Percentiles rank a stretch among this genome's conserved stretches.
These are phyloP conservation scores for Graphilbum fragrans DNA, from an alignment of 2,329 filamentous ascomycete genomes.

Conservation along the genomic window DNA sequence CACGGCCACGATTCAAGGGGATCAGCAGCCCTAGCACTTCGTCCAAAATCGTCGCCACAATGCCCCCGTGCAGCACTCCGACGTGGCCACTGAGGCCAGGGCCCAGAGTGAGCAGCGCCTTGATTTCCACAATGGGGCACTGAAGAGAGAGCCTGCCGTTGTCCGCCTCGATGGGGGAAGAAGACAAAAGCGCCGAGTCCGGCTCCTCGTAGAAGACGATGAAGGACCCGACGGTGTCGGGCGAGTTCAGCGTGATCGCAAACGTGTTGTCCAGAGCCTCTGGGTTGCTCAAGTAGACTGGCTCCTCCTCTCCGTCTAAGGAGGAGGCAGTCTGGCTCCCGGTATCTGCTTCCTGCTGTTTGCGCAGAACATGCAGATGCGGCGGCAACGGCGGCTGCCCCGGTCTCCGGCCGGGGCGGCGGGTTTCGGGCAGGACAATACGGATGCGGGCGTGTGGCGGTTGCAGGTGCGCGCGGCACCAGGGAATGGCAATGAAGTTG, in stretches of 20 bases:
- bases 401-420: constrained; percentile 22
- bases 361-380: constrained; percentile 16
- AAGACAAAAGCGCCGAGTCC: not conserved
- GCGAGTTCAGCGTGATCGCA: constrained; percentile 37
- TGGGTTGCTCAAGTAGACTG: constrained; percentile 1
- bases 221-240: constrained; percentile 32
- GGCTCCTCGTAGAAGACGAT: constrained; percentile 28
- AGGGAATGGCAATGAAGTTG: constrained; percentile 28
- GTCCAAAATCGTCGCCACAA: constrained; percentile 45
- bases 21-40: constrained; percentile 41
- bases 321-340: not conserved
- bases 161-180: not conserved
- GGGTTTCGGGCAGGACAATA: constrained; percentile 21
- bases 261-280: constrained; percentile 14
- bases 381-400: constrained; percentile 23
- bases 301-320: not conserved
- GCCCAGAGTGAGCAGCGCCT: constrained; percentile 28
- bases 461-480: constrained; percentile 32
- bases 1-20: constrained; percentile 21
- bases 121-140: constrained; percentile 16
- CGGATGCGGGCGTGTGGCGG: constrained; percentile 19
- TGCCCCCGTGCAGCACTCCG: constrained; percentile 42
- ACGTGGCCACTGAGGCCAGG: constrained; percentile 40
- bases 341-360: too few species aligned
- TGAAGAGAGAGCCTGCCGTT: not conserved